A percentile compares a stretch with the other conserved stretches of the same genome.
Conservation (phyloP, 1,284 basidiomycete genomes). For the Inonotus obliquus region DNA sequence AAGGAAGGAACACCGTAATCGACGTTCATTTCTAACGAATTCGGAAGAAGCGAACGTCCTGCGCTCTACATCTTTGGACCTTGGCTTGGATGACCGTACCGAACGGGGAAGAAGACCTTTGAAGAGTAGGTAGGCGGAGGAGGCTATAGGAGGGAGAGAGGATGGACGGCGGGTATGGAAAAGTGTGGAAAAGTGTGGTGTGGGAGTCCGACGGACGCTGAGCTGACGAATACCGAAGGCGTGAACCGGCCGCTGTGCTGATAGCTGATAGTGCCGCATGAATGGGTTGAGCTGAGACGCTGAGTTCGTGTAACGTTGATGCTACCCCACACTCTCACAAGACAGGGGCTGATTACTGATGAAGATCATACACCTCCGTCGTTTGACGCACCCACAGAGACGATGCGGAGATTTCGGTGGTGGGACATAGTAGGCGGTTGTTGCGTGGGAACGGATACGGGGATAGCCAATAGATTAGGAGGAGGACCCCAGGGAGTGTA, state of each 20-base stretch:
- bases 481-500: background rate
- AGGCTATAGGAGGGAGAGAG: background rate
- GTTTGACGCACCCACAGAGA: too few species aligned
- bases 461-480: background rate
- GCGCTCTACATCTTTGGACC: too few species aligned
- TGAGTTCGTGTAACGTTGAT: too few species aligned
- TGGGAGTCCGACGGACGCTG: slow-evolving; percentile 4
- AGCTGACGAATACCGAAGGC: background rate
- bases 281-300: background rate
- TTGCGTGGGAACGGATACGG: background rate
- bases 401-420: too few species aligned
- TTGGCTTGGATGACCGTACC: background rate
- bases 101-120: background rate
- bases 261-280: background rate
- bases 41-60: background rate
- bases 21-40: background rate
- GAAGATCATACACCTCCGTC: too few species aligned
- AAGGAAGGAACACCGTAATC: too few species aligned
- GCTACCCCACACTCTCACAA: too few species aligned
- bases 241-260: background rate
- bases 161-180: background rate
- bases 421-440: too few species aligned
- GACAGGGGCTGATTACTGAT: too few species aligned
- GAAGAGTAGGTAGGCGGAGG: background rate
- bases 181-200: background rate